Conservation (phyloP, 2,329 filamentous ascomycete species). For the Scedosporium aurantiacum region DNA sequence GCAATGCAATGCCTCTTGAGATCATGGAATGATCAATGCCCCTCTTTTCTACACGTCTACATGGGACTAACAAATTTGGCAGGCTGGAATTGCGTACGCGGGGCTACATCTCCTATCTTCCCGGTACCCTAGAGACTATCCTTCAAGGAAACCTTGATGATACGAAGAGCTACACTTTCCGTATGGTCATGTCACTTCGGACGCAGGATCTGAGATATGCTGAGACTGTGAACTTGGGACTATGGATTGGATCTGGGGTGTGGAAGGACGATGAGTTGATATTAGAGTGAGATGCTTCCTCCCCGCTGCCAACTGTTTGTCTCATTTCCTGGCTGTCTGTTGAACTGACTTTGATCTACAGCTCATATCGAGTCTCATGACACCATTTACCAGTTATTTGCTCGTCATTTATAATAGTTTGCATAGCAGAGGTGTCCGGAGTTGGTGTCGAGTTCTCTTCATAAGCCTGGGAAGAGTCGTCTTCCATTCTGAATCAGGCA, state of each 20-base stretch:
- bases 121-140: conserved; percentile 29
- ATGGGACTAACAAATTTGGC: neutral
- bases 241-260: conserved; percentile 39
- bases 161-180: conserved; percentile 34
- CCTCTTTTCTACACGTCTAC: too few species aligned
- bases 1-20: neutral
- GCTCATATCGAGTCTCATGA: conserved; percentile 1
- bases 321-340: neutral
- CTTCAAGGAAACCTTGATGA: conserved; percentile 27
- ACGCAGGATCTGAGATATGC: conserved; percentile 37
- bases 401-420: neutral
- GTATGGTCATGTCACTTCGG: conserved; percentile 38
- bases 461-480: neutral
- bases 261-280: conserved; percentile 33
- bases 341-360: neutral
- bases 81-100: conserved; percentile 34
- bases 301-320: neutral
- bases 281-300: conserved; percentile 26
- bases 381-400: neutral
- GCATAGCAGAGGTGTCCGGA: neutral
- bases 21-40: neutral
- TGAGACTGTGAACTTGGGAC: conserved; percentile 36
- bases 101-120: conserved; percentile 35
- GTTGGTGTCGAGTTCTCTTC: neutral
- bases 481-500: too few species aligned